Base-by-base conservation (phyloP, 495 filamentous ascomycete species). In the Trichocladium uniseriatum region DNA sequence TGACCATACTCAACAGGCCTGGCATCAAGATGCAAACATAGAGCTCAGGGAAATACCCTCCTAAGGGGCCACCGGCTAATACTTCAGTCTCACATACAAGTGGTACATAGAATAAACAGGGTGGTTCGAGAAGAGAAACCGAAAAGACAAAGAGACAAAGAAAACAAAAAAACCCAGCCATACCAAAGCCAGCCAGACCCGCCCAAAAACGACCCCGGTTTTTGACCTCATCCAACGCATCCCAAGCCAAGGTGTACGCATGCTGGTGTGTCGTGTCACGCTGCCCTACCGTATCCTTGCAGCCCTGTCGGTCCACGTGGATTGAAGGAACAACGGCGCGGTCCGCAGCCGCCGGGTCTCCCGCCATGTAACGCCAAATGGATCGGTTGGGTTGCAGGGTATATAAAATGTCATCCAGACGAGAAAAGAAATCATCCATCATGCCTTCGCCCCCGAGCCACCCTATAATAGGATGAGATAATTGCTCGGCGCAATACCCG, bases 401-500 rank as follows among this genome's bases (percentile, higher is more conserved):
- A 62, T 62, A 57, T 52, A 59, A 56, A 59, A 54, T 50, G 56
- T 49, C 53, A 56, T 58, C 55, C 56, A 50, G 56, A 34, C 55
- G 52, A 58, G 43, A 24, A 14, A 58, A 51, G 36, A 58, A 62
- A 64, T 59, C 54, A 59, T 55, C 40, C 38, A 41, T 56, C 55
- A 58, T 56, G 54, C 56, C 48, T 47, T 53, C 36, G 11, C 41
- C 8, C 13, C 15, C 1, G 24, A 29, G 9, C 37, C 10, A 15
- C 16, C 46, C 11, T 62, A 98, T 80, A 98, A 79, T 60, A 98
- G 73, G 66, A 97, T 96, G 63, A 98, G 76, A 64, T 98, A 98
- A 71, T 98, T 98, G 54, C 88, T 95, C 16, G 92, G 92, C 45
- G 92, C 92, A 66, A 97, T 95, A 57, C 92, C 92, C 43, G 92